phyloP scores from a whole-genome alignment of 257 asterid species.

The Penstemon newberryi region DNA sequence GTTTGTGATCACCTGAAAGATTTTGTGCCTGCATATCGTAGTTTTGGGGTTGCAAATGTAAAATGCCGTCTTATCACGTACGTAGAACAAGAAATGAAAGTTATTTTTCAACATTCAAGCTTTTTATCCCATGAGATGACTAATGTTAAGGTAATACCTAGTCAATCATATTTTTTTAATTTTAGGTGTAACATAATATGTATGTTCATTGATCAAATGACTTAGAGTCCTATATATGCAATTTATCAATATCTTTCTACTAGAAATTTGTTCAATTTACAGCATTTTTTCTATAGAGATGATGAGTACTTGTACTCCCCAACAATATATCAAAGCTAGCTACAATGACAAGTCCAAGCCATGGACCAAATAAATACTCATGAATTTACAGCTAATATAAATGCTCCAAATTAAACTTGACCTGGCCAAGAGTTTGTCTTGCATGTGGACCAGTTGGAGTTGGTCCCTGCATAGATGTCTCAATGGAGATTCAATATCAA shows the following conservation, averaged over 20 bases:
- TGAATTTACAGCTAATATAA: neutral
- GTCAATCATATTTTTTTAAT: too few relatives aligned
- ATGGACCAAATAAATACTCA: neutral
- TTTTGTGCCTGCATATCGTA: too few relatives aligned
- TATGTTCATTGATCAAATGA: too few relatives aligned
- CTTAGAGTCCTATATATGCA: too few relatives aligned
- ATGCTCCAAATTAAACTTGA: conserved; percentile 36
- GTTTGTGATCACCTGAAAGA: too few relatives aligned
- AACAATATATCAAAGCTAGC: conserved; percentile 5
- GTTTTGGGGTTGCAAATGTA: too few relatives aligned
- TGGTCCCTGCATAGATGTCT: conserved; percentile 72
- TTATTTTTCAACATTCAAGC: conserved; percentile 63
- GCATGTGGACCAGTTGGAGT: conserved; percentile 61
- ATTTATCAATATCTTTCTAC: too few relatives aligned
- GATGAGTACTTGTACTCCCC: conserved; percentile 15
- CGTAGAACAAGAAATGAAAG: conserved; percentile 56
- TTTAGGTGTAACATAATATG: too few relatives aligned
- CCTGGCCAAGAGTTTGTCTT: conserved; percentile 43
- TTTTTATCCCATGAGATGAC: conserved; percentile 57
- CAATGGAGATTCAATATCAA: conserved; percentile 52
- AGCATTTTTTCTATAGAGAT: conserved; percentile 27
- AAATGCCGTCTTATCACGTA: conserved; percentile 23
- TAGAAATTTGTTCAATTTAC: too few relatives aligned
- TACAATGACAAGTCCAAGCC: conserved; percentile 15
- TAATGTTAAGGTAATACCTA: conserved; percentile 52